Percentiles rank a stretch among this genome's conserved stretches.
Evolutionary conservation across 768 basidiomycete species (phyloP).

Genomic region (Kwoniella mangroviensis): DNA sequence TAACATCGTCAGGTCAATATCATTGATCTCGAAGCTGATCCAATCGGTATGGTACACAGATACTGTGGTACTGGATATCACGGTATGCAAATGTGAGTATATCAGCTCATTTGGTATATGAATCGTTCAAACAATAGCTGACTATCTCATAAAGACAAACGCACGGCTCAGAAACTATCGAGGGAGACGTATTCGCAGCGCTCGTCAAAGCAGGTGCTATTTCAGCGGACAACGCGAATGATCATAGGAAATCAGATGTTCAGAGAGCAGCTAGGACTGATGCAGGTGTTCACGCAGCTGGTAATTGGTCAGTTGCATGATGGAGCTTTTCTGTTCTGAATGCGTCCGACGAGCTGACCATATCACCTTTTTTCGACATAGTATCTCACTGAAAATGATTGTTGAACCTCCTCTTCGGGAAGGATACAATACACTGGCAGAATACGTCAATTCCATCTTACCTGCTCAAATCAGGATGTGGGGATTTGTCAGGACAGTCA

Average conservation of each 20-base stretch:
- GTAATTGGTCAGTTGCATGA: constrained; percentile 75
- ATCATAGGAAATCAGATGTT: constrained; percentile 83
- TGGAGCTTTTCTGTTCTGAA: neutral
- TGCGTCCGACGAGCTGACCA: neutral
- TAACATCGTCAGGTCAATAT: too few relatives aligned
- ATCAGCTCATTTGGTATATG: neutral
- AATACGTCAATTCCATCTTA: constrained; percentile 80
- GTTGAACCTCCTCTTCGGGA: constrained; percentile 65
- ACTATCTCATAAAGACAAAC: constrained; percentile 65
- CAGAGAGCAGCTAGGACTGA: constrained; percentile 92
- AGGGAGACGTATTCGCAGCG: constrained; percentile 84
- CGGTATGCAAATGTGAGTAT: constrained; percentile 93
- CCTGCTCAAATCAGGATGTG: constrained; percentile 92
- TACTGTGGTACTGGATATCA: constrained; percentile 79
- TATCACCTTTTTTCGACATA: constrained; percentile 13
- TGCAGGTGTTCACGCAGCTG: constrained; percentile 95
- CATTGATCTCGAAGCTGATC: too few relatives aligned
- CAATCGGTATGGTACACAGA: neutral
- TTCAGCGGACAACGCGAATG: constrained; percentile 89
- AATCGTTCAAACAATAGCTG: neutral
- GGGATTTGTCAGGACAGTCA: constrained; percentile 70
- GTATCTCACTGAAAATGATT: constrained; percentile 76
- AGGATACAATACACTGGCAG: constrained; percentile 64
- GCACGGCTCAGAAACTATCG: constrained; percentile 73
- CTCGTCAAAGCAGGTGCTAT: constrained; percentile 88